Base-by-base conservation (phyloP, 2,329 filamentous ascomycete genomes). In the Apiospora malaysiana region DNA sequence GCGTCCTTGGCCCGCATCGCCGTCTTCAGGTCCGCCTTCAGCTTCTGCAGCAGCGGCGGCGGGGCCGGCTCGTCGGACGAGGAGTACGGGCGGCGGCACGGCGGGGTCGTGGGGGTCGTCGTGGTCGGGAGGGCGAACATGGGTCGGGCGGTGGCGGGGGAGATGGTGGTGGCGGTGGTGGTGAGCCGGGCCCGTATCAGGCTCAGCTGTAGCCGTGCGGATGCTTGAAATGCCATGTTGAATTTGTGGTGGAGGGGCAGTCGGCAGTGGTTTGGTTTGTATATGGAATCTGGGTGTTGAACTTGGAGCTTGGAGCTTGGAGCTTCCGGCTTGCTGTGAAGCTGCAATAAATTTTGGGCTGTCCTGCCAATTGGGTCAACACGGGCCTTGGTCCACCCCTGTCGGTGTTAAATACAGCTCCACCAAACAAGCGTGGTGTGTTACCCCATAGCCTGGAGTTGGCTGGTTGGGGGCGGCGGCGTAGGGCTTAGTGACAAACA, bases 1-100 rank as follows among this genome's bases (percentile, higher is more conserved):
- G 85, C 81, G 78, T 92, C 90, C 80, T 91, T 92, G 75, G 85
- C 85, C 71, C 87, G 86, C 90, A 92, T 92, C 67, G 90, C 90
- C 12, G 84, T 81, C 82, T 92, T 92, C 73, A 92, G 84, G 75
- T 92, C 90, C 73, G 79, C 81, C 77, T 88, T 89, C 76, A 90
- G 82, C 80, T 86, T 88, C 69, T 83, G 79, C 59, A 89, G 80
- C 10, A 89, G 80, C 14, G 87, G 72, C 37, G 6, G 81, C 76
- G 72, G 82, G 80, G 70, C 78, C 77, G 51, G 83, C 79, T 75
- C 71, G 27, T 75, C 71, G 73, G 71, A 46, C 32, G 76, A 72
- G 73, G 71, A 46, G 72, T 72, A 71, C 69, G 75, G 74, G 51
- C 75, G 75, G 72, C 68, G 40, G 46, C 51, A 69, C 25, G 68